Base-by-base conservation (phyloP, 176 grass and related monocot species). In the Guadua angustifolia region DNA sequence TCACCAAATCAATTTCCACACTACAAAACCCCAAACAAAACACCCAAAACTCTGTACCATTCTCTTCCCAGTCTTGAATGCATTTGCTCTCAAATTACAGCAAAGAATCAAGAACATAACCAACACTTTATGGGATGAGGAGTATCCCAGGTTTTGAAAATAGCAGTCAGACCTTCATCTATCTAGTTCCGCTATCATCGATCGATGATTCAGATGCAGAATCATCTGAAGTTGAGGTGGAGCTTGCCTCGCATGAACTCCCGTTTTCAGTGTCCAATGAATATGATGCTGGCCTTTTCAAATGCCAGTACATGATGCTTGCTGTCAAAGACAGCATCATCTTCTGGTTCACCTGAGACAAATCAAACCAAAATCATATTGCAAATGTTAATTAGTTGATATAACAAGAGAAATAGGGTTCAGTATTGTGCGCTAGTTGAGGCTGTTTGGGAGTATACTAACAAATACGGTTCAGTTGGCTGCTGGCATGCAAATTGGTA, bases 261-360 rank as follows among this genome's bases (percentile, higher is more conserved):
- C 87, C 89, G 1, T 89, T 95, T 75, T 95, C 93, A 24, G 82
- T 73, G 75, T 95, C 87, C 39, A 87, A 70, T 61, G 87, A 70
- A 78, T 83, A 78, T 69, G 93, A 89, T 86, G 77, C 56, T 80
- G 96, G 96, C 35, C 85, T 95, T 88, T 88, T 98, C 78, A 95
- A 90, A 83, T 92, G 84, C 96, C 96, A 98, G 75, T 95, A 92
- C 96, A 98, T 98, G 67, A 98, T 95, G 80, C 91, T 98, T 72
- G 96, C 96, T 49, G 91, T 95, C 77, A 98, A 86, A 25, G 96
- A 94, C 56, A 98, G 83, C 66, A 94, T 92, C 96, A 95, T 98
- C 74, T 98, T 98, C 87, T 98, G 96, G 83, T 95, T 98, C 65
- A 98, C 96, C 96, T 98, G 67, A 77, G 42, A 73, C 5, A 70